Evolutionary conservation across 495 filamentous ascomycete species (phyloP), one percentile per base, ranked within the genome.

Genomic region (Penicillium cinerascens): DNA sequence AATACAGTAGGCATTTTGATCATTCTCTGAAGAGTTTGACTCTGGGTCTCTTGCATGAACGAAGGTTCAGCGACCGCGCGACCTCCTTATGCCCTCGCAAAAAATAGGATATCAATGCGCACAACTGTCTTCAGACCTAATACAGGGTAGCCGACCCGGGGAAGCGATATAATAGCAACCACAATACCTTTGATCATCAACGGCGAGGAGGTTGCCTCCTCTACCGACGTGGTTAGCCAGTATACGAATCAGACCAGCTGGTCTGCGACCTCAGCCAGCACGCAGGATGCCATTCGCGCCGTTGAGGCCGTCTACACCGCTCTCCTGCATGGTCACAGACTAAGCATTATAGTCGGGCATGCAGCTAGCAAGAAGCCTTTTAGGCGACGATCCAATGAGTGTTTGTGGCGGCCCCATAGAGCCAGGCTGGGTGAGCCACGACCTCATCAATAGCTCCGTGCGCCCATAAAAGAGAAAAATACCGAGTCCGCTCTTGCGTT

Each of bases 181-280:
- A n/a, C 44, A 52, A 73, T 91, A n/a, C 89, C 89, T 27, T 79
- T 93, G 54, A 72, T 85, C 40, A 87, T 92, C 71, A 82, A 85
- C 54, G 86, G 85, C 67, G 82, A 89, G 49, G 73, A 81, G 49
- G 69, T 66, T 41, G 71, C 80, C 9, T 46, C 72, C 3, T 70
- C 75, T 11, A 78, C 80, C 18, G 74, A 83, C 38, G 82, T 95
- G 27, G 75, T 71, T 46, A 84, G 78, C 36, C 91, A 90, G n/a
- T 72, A 76, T n/a, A 83, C 84, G n/a, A 79, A 79, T 58, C 66
- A 84, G 52, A 59, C 78, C 2, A 70, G 89, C 42, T 89, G 89
- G 74, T 58, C 76, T 42, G 74, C 79, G 49, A 78, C 83, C 27
- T 76, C 81, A 20, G 88, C 87, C 27, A 78, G 79, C 9, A 70